phyloP scores from a whole-genome alignment of 2,329 filamentous ascomycete genomes.

The Tolypocladium nubicola region DNA sequence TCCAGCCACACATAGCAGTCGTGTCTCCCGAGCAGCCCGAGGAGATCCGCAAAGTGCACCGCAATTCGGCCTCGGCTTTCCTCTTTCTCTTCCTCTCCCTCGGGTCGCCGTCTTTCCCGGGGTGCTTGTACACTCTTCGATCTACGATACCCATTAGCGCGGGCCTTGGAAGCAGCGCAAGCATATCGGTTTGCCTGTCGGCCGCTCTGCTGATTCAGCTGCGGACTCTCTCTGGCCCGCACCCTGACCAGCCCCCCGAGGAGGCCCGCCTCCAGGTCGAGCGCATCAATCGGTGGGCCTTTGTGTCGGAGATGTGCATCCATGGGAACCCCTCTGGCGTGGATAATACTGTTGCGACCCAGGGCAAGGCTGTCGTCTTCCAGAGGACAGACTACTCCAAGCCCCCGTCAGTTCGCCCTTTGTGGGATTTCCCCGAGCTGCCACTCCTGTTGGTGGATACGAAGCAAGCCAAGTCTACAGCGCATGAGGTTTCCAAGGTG shows the following conservation, averaged over 20 bases:
- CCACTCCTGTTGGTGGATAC: conserved; percentile 88
- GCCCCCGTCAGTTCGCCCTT: conserved; percentile 63
- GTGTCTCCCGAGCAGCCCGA: conserved; percentile 60
- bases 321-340: conserved; percentile 95
- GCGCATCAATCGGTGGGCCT: conserved; percentile 95
- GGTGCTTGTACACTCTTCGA: conserved; percentile 79
- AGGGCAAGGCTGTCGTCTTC: conserved; percentile 91
- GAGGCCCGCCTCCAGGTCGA: conserved; percentile 88
- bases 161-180: conserved; percentile 88
- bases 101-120: conserved; percentile 66
- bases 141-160: conserved; percentile 91
- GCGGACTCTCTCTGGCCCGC: conserved; percentile 77
- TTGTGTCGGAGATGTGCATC: conserved; percentile 93
- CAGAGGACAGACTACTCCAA: conserved; percentile 67
- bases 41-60: conserved; percentile 72
- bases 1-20: conserved; percentile 65
- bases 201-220: conserved; percentile 79
- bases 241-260: conserved; percentile 78
- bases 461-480: conserved; percentile 75
- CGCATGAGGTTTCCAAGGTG: conserved; percentile 79
- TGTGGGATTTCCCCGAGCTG: conserved; percentile 85
- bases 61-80: conserved; percentile 72
- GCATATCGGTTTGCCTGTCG: conserved; percentile 80
- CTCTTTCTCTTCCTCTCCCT: conserved; percentile 89
- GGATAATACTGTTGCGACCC: conserved; percentile 90